phyloP scores from a whole-genome alignment of 2,329 filamentous ascomycete species.

The Colletotrichum costaricense region DNA sequence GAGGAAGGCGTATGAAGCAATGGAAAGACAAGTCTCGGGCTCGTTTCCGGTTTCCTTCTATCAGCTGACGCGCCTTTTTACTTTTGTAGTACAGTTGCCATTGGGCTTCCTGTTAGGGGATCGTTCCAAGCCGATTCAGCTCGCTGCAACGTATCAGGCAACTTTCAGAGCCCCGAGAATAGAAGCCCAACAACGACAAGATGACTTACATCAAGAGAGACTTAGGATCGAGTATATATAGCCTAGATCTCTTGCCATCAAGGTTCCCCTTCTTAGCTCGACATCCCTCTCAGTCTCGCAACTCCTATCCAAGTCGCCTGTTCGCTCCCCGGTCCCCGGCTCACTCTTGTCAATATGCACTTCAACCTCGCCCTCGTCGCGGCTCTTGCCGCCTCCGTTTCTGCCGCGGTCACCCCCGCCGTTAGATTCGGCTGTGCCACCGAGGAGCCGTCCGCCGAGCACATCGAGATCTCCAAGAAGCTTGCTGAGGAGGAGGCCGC shows the following conservation, averaged over 20 bases:
- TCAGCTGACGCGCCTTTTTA: background rate
- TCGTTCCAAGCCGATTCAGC: background rate
- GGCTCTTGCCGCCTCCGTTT: conserved; percentile 17
- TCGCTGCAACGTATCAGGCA: background rate
- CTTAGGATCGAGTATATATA: conserved; percentile 2
- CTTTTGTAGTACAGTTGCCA: background rate
- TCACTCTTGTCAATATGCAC: background rate
- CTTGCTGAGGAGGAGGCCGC: conserved; percentile 36
- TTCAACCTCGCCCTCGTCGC: conserved; percentile 12
- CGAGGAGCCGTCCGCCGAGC: conserved; percentile 8
- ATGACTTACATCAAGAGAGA: background rate
- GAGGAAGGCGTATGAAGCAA: conserved; percentile 13
- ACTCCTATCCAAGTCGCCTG: background rate
- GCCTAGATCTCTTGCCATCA: background rate
- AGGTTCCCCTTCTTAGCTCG: conserved; percentile 1
- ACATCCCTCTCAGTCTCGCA: conserved; percentile 19
- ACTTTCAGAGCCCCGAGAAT: background rate
- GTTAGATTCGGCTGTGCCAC: conserved; percentile 9
- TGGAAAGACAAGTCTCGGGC: background rate
- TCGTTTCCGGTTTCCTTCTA: background rate
- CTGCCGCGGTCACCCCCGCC: conserved; percentile 8
- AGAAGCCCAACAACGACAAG: background rate
- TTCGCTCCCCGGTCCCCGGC: background rate
- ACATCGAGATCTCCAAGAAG: conserved; percentile 34
- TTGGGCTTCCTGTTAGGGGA: background rate